phyloP scores from a whole-genome alignment of 2,329 filamentous ascomycete species.

The Coniochaeta pulveracea region DNA sequence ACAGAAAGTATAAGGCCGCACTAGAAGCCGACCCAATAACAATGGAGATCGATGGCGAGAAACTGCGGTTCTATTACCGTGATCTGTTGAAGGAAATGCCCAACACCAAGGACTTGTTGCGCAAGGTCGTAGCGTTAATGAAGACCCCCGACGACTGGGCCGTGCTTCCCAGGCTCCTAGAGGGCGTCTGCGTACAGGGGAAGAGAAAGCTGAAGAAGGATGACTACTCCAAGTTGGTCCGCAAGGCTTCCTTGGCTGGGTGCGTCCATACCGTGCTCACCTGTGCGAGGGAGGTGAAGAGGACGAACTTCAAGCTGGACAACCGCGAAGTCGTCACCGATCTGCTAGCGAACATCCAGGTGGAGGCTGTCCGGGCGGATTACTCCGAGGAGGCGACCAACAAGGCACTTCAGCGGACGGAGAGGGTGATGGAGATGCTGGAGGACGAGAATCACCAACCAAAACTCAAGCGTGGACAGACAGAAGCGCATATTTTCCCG shows the following conservation, averaged over 20 bases:
- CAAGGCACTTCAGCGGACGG: constrained; percentile 31
- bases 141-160: constrained; percentile 34
- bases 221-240: constrained; percentile 27
- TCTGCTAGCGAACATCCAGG: constrained; percentile 25
- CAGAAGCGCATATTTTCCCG: constrained; percentile 13
- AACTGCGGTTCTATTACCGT: constrained; percentile 37
- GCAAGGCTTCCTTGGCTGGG: constrained; percentile 26
- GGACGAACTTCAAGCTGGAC: constrained; percentile 33
- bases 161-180: constrained; percentile 39
- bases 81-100: constrained; percentile 30
- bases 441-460: constrained; percentile 28
- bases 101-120: constrained; percentile 25
- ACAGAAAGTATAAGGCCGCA: constrained; percentile 29
- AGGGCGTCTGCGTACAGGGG: constrained; percentile 32
- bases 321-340: constrained; percentile 27
- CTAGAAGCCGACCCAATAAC: constrained; percentile 44
- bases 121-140: constrained; percentile 31
- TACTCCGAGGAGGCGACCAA: constrained; percentile 23
- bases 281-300: constrained; percentile 30
- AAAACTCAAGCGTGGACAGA: constrained; percentile 6
- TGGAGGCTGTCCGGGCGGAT: constrained; percentile 26
- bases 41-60: constrained; percentile 46
- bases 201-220: constrained; percentile 22
- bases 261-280: constrained; percentile 36
- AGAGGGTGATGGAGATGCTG: constrained; percentile 37